Base-by-base conservation (phyloP, 371 early-diverging fungal species). In the Rhizopus sp. region DNA sequence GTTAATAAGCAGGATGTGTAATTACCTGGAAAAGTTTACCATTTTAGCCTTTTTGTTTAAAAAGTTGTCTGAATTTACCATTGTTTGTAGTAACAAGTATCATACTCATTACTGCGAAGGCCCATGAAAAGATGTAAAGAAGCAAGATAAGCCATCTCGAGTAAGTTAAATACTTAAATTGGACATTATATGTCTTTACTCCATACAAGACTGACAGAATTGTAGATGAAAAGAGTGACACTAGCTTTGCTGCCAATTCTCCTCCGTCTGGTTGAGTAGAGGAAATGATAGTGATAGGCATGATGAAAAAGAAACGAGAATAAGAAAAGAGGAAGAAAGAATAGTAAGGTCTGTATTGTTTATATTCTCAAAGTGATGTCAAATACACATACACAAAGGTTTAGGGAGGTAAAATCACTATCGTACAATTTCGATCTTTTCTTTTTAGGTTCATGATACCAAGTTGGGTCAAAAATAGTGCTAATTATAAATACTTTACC, bases 61-160 rank as follows among this genome's bases (percentile, higher is more conserved):
- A 32, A 45, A 0, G n/a, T 9, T 8, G 32, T 39, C 29, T 32
- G 23, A 50, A 23, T 23, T 16, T 56, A 61, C 69, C 50, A 48
- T 68, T 61, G 30, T 68, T 68, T 5, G 65, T 68, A 9, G 69
- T 60, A 0, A 63, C 61, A 7, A 68, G 39, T 0, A 68, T 8
- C 47, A 49, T 61, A 37, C 60, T 52, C 9, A 40, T 15, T 1
- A 42, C 32, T 10, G 56, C 35, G 29, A 64, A 68, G 8, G 65
- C 17, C 69, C 69, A 68, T 10, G 64, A 63, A 13, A 57, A 42
- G 5, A 64, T 3, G 33, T 68, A 68, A 7, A 68, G 57, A 3
- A 41, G 12, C 29, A 68, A 32, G 0, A 64, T 40, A 0, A 68
- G 32, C 64, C 69, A 63, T 42, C 56, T 52, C 10, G 64, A 64